A percentile compares a stretch with the other conserved stretches of the same genome.
Conservation (phyloP, 2,329 filamentous ascomycete genomes). For the Colletotrichum eremochloae region DNA sequence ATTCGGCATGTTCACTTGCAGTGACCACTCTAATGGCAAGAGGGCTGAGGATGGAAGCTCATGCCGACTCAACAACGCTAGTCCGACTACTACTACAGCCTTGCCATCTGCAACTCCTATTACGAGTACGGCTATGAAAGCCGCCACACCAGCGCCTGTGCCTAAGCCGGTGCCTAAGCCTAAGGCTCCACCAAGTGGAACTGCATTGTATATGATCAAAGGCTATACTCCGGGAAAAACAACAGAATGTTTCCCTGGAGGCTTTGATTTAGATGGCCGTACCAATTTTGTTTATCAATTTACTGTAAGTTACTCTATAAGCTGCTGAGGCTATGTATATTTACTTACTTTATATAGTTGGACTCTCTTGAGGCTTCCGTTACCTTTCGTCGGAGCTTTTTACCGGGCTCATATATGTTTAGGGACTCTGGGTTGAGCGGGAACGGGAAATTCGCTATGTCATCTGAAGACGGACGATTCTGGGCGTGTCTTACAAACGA, state of each 20-base stretch:
- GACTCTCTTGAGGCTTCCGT: background rate
- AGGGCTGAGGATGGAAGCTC: background rate
- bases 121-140: background rate
- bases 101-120: background rate
- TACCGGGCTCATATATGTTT: background rate
- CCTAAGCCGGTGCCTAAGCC: background rate
- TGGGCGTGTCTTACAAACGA: background rate
- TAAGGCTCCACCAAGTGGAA: no score
- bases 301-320: background rate
- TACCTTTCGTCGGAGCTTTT: background rate
- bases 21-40: background rate
- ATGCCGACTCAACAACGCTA: background rate
- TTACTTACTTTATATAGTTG: background rate
- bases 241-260: background rate
- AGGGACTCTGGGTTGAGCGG: background rate
- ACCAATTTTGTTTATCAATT: rapidly evolving
- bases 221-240: background rate
- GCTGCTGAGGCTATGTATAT: rapidly evolving
- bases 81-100: no score
- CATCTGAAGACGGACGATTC: background rate
- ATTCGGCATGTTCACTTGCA: background rate
- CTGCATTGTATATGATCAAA: background rate
- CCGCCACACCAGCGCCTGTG: background rate
- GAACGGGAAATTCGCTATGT: background rate
- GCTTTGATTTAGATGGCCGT: background rate